Evolutionary conservation across 2,329 filamentous ascomycete genomes (phyloP), one percentile per base, ranked within the genome.

Genomic region (Penicillium sp.): DNA sequence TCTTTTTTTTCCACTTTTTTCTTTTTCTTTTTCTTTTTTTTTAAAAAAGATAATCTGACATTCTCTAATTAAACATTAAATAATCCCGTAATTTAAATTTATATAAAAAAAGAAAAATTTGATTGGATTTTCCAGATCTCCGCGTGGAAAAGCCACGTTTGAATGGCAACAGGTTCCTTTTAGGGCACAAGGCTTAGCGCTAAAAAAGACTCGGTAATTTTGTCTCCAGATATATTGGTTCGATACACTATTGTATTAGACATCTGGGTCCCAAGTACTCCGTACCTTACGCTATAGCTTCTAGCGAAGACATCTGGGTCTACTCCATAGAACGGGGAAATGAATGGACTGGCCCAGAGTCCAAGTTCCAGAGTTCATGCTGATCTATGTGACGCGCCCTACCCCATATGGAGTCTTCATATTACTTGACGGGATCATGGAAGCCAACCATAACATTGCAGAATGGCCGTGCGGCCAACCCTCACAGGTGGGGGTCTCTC

Each of bases 101-200:
- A 15, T 17, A 17, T 17, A 17, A 17, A 17, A 17, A 17, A 17
- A 17, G 21, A 35, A 9, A 17, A 24, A 21, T 10, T 22, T 4
- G 21, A 26, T 34, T 43, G 28, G 5, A 32, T 43, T 19, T 29
- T 19, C 26, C 8, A 19, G 40, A 26, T 40, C 38, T 29, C 32
- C 48, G 48, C 52, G 52, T 54, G 52, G 49, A 31, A 26, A 34
- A 44, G 42, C 52, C 54, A 55, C 53, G 53, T 53, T 55, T 49
- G 43, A 52, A 48, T 43, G 39, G 51, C 38, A 34, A 33, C 29
- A 31, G 29, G 15, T 22, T 37, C n/a, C 10, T 38, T 28, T 38
- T 33, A 41, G 45, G 45, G 34, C 39, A 50, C 42, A 45, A 49
- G 48, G 42, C 48, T 45, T 43, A 49, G 48, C 43, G 42, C 41